Base-by-base conservation (phyloP, 2,329 filamentous ascomycete genomes). In the Exophiala sideris region DNA sequence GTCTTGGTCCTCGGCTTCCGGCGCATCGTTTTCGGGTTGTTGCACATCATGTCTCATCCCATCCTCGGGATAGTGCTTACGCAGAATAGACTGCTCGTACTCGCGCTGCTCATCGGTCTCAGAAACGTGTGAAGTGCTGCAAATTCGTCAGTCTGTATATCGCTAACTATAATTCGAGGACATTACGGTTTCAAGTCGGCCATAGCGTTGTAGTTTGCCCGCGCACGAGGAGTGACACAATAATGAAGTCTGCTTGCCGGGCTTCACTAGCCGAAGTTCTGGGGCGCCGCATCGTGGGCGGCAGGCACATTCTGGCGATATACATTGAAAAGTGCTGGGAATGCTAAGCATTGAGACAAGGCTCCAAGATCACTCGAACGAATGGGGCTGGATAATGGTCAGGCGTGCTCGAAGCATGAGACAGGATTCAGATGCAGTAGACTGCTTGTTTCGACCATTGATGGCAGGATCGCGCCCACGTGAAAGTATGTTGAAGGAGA, bases 91-190 rank as follows among this genome's bases (percentile, higher is more conserved):
- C 18, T 29, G 24, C 41, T 58, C 55, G 46, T 57, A 57, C 18
- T 57, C 33, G 33, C 45, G 55, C 45, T 57, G 55, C 39, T 54
- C 47, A 12, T 11, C 11, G 10, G 55, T 57, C 36, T 57, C 55
- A 10, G 50, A 54, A 9, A 35, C 11, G 32, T 45, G 52, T 38
- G 35, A 36, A n/a, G 21, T 38, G 21, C 48, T 51, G 42, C 16
- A 8, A 16, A 24, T 39, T n/a, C 14, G 45, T 40, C 36, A 40
- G 36, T 40, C 2, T 40, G 5, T 29, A 29, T 14, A 18, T 40
- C 35, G 12, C 18, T 4, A 14, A 18, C 8, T 14, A 18, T 4
- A 40, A 40, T n/a, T 9, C 11, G 14, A 9, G 8, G 9, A 9
- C 10, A 14, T 40, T 40, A 40, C 36, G n/a, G 18, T 40, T 7